Conservation (phyloP, 441 rosid species). For the Syzygium syzygioides region DNA sequence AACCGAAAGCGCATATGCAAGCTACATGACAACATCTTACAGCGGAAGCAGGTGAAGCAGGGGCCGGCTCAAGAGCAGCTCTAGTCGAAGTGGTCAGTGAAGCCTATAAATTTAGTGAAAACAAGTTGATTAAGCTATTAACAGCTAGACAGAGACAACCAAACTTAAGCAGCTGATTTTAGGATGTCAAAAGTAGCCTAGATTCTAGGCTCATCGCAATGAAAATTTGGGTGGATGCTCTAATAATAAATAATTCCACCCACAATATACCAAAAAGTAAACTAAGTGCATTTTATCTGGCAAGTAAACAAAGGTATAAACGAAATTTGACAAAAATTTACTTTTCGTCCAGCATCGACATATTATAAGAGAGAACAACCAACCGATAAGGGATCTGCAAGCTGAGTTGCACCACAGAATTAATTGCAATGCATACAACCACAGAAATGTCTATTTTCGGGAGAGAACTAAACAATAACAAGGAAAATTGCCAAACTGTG, state of each 20-base stretch:
- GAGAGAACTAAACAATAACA: neutral
- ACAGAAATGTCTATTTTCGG: neutral
- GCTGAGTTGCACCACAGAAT: neutral
- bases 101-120: conserved; percentile 40
- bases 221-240: neutral
- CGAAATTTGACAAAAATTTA: neutral
- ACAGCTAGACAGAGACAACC: neutral
- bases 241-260: neutral
- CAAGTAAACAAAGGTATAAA: neutral
- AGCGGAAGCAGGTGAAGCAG: conserved; percentile 3
- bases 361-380: neutral
- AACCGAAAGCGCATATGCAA: neutral
- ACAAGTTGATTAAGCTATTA: neutral
- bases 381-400: neutral
- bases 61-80: neutral
- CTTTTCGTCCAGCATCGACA: neutral
- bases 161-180: neutral
- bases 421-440: neutral
- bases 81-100: conserved; percentile 30
- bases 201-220: neutral
- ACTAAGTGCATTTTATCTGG: neutral
- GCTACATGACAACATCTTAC: neutral
- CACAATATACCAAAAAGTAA: neutral
- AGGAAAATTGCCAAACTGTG: neutral
- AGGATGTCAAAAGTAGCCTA: neutral